phyloP scores from a whole-genome alignment of 768 basidiomycete species.

The Boletus huronensis region DNA sequence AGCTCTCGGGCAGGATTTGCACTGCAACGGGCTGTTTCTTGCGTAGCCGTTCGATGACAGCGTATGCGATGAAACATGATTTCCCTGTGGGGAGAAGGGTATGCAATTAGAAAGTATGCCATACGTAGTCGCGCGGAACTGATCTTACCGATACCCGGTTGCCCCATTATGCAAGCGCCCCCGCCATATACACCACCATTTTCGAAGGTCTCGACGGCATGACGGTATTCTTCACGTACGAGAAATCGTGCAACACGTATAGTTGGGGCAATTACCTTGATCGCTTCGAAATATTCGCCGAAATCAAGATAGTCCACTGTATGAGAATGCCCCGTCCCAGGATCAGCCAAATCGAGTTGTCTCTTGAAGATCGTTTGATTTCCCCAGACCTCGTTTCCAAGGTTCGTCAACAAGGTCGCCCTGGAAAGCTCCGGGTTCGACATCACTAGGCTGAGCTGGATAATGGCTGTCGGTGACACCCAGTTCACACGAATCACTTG shows the following conservation, averaged over 20 bases:
- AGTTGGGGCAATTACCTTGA: neutral
- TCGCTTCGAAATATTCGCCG: neutral
- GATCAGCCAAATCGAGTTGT: neutral
- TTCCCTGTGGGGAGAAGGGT: neutral
- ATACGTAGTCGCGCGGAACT: neutral
- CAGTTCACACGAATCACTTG: no score
- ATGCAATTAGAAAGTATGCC: neutral
- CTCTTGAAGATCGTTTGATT: constrained; percentile 1
- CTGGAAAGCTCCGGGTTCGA: neutral
- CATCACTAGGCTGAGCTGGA: neutral
- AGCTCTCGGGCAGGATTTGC: neutral
- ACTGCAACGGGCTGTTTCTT: neutral
- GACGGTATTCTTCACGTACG: constrained; percentile 2
- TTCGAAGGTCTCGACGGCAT: neutral
- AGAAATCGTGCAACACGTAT: neutral
- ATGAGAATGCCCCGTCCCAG: neutral
- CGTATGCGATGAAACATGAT: constrained; percentile 7
- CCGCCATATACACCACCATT: neutral
- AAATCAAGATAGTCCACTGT: constrained; percentile 3
- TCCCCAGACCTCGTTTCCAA: constrained; percentile 2
- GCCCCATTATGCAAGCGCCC: neutral
- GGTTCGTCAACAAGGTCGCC: neutral
- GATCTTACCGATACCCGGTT: constrained; percentile 7
- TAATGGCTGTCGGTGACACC: neutral
- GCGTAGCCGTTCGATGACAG: constrained; percentile 2